Base-by-base conservation (phyloP, 495 filamentous ascomycete species). In the Penicillium dipodomyicola region DNA sequence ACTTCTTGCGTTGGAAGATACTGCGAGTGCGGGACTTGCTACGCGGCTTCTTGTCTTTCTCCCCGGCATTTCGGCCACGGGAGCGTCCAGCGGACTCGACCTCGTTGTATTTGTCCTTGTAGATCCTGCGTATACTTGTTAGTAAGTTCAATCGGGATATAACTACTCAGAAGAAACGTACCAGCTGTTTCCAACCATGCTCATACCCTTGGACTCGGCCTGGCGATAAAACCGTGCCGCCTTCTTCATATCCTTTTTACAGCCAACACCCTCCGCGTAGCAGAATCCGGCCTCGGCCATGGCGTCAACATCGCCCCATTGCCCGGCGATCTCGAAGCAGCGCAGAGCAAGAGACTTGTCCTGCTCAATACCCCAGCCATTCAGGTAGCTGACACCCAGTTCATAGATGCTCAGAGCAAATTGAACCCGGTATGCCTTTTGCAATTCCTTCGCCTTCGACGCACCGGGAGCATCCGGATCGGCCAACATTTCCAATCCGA, bases 141-240 rank as follows among this genome's bases (percentile, higher is more conserved):
- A 65, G 49, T 22, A 23, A 11, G 37, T 55, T 17, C 27, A 32
- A 35, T 14, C 0, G 3, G n/a, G n/a, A 25, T 25, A 15, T 15
- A n/a, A 27, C 14, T 17, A 52, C n/a, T 12, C 0, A 45, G 40
- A 8, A 44, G 40, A 22, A 49, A 80, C 89, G 51, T 80, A 96
- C 94, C 94, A 98, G 77, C 89, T 94, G 70, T 97, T 97, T 39
- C 94, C 94, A 44, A 96, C 88, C 91, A 98, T 97, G 67, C 84
- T 95, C 79, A 96, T 90, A 14, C 94, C 94, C 76, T 92, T 93
- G 25, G 84, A 84, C 69, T 96, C 94, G 0, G 94, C 94, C 77
- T 86, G 79, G 2, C 94, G 85, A 65, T 98, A 98, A 62, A 90
- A 92, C 53, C 84, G 87, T 22, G 94, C 94, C 19, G 91, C 92